A percentile compares a stretch with the other conserved stretches of the same genome.
These are phyloP conservation scores for Fusarium kyushuense DNA, from an alignment of 2,329 filamentous ascomycete species.

Conservation along the genomic window DNA sequence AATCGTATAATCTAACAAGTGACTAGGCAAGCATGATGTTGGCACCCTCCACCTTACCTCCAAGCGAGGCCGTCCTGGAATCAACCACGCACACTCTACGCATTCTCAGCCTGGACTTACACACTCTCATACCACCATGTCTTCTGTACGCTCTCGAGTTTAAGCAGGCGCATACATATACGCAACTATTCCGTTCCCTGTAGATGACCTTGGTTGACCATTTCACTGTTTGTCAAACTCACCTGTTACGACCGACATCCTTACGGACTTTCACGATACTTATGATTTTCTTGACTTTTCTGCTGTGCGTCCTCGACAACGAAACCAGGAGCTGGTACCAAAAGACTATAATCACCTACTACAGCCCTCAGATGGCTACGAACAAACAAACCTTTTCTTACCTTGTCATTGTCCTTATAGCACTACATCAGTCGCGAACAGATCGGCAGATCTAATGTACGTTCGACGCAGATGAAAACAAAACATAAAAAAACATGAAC, in stretches of 20 bases:
- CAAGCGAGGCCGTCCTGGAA: conserved; percentile 59
- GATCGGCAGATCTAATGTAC: conserved; percentile 25
- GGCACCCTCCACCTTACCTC: conserved; percentile 65
- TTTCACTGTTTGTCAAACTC: conserved; percentile 25
- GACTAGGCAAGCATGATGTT: conserved; percentile 79
- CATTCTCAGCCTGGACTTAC: conserved; percentile 55
- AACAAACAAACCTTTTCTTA: conserved; percentile 37
- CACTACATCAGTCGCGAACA: conserved; percentile 31
- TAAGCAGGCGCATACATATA: conserved; percentile 42
- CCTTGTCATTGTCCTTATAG: conserved; percentile 32
- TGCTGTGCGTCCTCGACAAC: conserved; percentile 27
- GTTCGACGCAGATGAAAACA: conserved; percentile 27
- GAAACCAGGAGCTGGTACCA: conserved; percentile 31
- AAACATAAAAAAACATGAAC: conserved; percentile 38
- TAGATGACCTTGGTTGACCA: conserved; percentile 17
- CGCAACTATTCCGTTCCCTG: conserved; percentile 10
- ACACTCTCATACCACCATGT: conserved; percentile 52
- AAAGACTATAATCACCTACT: conserved; percentile 44
- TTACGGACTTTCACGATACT: conserved; percentile 50
- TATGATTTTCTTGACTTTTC: conserved; percentile 47
- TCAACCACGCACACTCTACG: conserved; percentile 49
- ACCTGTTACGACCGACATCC: conserved; percentile 46
- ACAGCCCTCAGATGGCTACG: conserved; percentile 42
- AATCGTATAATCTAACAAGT: conserved; percentile 36
- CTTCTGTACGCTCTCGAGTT: conserved; percentile 53